A percentile compares a stretch with the other conserved stretches of the same genome.
phyloP scores from a whole-genome alignment of 2,329 filamentous ascomycete species.

The Trichoderma koningii region DNA sequence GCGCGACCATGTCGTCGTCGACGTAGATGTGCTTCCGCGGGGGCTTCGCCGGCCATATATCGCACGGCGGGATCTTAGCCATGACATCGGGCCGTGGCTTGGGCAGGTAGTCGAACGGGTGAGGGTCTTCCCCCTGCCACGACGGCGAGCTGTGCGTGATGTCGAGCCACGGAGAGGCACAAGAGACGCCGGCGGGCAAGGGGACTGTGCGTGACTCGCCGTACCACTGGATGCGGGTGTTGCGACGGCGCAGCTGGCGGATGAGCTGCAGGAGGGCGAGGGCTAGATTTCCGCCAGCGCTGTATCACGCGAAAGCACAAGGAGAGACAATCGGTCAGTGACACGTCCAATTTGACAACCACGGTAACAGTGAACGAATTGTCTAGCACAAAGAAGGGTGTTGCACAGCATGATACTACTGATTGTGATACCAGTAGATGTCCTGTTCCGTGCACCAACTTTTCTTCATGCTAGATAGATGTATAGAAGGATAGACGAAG shows the following conservation, averaged over 20 bases:
- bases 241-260: conserved; percentile 59
- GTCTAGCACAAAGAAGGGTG: background rate
- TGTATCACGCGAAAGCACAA: conserved; percentile 35
- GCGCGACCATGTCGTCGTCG: conserved; percentile 56
- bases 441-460: no score
- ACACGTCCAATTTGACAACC: background rate
- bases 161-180: conserved; percentile 72
- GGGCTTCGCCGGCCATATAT: conserved; percentile 59
- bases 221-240: conserved; percentile 59
- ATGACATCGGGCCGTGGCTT: conserved; percentile 45
- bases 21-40: conserved; percentile 58
- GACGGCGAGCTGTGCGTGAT: conserved; percentile 57
- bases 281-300: conserved; percentile 71
- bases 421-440: no score
- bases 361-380: no score
- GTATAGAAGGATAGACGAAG: background rate
- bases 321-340: background rate
- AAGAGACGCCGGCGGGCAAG: conserved; percentile 65
- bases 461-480: no score
- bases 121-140: conserved; percentile 36
- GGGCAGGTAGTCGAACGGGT: conserved; percentile 50
- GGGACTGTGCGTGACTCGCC: conserved; percentile 60
- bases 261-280: conserved; percentile 69
- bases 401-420: background rate
- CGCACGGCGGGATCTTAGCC: conserved; percentile 47